Percentiles rank a stretch among this genome's conserved stretches.
phyloP scores from a whole-genome alignment of 1,284 basidiomycete genomes.

The Hemileia vastatrix region DNA sequence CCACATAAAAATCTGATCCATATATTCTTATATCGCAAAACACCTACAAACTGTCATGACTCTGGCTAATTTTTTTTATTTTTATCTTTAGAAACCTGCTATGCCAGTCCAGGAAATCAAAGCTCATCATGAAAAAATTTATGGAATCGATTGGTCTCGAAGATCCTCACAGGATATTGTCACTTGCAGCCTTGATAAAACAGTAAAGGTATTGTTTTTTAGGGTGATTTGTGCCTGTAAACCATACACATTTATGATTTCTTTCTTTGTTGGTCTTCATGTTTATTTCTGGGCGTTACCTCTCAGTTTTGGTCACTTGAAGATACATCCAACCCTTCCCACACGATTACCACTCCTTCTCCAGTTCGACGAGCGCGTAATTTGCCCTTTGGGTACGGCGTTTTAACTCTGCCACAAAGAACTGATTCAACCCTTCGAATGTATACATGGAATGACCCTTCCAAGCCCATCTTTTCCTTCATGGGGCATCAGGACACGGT shows the following conservation, averaged over 20 bases:
- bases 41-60: neutral
- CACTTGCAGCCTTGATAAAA: slow-evolving; percentile 83
- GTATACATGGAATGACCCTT: slow-evolving; percentile 55
- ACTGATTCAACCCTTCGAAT: slow-evolving; percentile 76
- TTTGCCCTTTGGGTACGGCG: slow-evolving; percentile 81
- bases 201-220: slow-evolving; percentile 63
- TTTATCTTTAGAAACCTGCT: slow-evolving; percentile 63
- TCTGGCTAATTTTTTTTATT: slow-evolving; percentile 22
- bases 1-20: neutral
- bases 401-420: slow-evolving; percentile 80
- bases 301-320: slow-evolving; percentile 19
- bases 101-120: slow-evolving; percentile 64
- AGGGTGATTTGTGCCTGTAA: neutral
- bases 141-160: slow-evolving; percentile 90
- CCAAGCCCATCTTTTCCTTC: slow-evolving; percentile 61
- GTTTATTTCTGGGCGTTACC: neutral
- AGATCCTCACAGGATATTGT: slow-evolving; percentile 63
- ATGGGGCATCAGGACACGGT: slow-evolving; percentile 86
- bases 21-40: neutral
- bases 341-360: slow-evolving; percentile 63
- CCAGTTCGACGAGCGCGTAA: slow-evolving; percentile 91
- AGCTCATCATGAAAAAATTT: slow-evolving; percentile 79
- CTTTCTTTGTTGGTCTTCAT: slow-evolving; percentile 30
- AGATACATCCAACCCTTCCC: slow-evolving; percentile 48
- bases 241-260: slow-evolving; percentile 24